Evolutionary conservation across 768 basidiomycete species (phyloP).

Genomic region (Tylopilus rubrobrunneus): DNA sequence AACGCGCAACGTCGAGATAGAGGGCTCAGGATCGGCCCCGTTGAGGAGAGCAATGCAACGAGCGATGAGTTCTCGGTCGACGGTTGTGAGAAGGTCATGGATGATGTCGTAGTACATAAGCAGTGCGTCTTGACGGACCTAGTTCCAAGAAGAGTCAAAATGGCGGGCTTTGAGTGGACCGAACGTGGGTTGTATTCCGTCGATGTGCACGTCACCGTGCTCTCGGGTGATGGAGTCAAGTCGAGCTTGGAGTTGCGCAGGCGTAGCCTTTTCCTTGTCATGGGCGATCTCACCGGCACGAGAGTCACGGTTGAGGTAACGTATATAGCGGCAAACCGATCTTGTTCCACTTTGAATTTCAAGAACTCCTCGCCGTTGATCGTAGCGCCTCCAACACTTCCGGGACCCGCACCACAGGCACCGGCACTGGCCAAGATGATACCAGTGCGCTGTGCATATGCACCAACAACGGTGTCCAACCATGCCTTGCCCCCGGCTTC

Average conservation of each 20-base stretch:
- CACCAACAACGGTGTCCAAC: conserved; percentile 80
- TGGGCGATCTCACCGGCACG: conserved; percentile 88
- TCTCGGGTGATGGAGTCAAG: conserved; percentile 87
- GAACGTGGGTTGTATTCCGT: conserved; percentile 93
- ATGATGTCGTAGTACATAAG: conserved; percentile 99
- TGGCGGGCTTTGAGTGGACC: conserved; percentile 94
- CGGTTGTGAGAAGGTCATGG: conserved; percentile 88
- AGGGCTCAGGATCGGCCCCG: conserved; percentile 89
- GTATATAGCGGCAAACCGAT: conserved; percentile 91
- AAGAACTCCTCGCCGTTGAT: conserved; percentile 99
- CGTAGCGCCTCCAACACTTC: conserved; percentile 67
- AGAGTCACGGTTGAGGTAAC: conserved; percentile 91
- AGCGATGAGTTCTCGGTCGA: conserved; percentile 94
- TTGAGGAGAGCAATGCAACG: conserved; percentile 98
- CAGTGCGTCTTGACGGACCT: conserved; percentile 96
- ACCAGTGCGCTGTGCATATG: conserved; percentile 87
- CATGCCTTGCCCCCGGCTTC: conserved; percentile 90
- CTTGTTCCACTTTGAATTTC: conserved; percentile 92
- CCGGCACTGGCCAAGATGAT: conserved; percentile 75
- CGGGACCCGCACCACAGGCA: conserved; percentile 55
- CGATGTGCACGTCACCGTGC: conserved; percentile 90
- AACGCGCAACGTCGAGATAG: too few relatives aligned
- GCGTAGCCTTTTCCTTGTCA: conserved; percentile 81
- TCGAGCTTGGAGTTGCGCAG: conserved; percentile 69
- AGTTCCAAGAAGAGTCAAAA: conserved; percentile 82